phyloP scores from a whole-genome alignment of 495 filamentous ascomycete species.

The Baudoinia panamericana region DNA sequence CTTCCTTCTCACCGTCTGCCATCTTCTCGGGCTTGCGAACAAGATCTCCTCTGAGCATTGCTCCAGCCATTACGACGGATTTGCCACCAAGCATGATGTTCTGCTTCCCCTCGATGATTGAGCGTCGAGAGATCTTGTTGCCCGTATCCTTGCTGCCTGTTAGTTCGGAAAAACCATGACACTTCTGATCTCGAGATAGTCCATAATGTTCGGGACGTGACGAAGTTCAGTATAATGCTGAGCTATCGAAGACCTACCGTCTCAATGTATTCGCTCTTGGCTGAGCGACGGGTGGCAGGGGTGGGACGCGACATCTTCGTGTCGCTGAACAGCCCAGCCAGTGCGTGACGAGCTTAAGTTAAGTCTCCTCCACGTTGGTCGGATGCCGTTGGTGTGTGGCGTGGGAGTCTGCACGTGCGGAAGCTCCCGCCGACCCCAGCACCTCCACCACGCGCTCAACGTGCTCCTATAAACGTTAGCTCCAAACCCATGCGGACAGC shows the following conservation, averaged over 20 bases:
- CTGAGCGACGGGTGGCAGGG: conserved; percentile 38
- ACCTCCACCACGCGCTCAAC: too few relatives aligned
- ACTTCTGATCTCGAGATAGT: too few relatives aligned
- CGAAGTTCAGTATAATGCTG: not conserved
- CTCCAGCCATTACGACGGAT: conserved; percentile 83
- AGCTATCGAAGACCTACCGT: conserved; percentile 45
- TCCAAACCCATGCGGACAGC: too few relatives aligned
- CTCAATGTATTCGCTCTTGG: conserved; percentile 87
- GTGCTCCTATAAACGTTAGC: too few relatives aligned
- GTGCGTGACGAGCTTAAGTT: too few relatives aligned
- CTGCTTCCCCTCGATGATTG: conserved; percentile 79
- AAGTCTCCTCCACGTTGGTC: too few relatives aligned
- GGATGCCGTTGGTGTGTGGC: too few relatives aligned
- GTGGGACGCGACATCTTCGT: conserved; percentile 24
- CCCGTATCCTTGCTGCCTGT: conserved; percentile 60
- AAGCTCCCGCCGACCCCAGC: too few relatives aligned
- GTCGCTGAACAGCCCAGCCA: too few relatives aligned
- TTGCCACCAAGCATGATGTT: conserved; percentile 96
- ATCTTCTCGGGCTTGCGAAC: conserved; percentile 30
- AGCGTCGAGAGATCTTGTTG: conserved; percentile 92
- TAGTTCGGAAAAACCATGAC: not conserved
- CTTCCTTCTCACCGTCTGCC: conserved; percentile 14
- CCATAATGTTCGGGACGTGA: too few relatives aligned
- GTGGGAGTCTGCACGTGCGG: too few relatives aligned
- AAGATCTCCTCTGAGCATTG: conserved; percentile 84